Evolutionary conservation across 257 asterid genomes (phyloP), one percentile per base, ranked within the genome.

Genomic region (Solanum virginianum): DNA sequence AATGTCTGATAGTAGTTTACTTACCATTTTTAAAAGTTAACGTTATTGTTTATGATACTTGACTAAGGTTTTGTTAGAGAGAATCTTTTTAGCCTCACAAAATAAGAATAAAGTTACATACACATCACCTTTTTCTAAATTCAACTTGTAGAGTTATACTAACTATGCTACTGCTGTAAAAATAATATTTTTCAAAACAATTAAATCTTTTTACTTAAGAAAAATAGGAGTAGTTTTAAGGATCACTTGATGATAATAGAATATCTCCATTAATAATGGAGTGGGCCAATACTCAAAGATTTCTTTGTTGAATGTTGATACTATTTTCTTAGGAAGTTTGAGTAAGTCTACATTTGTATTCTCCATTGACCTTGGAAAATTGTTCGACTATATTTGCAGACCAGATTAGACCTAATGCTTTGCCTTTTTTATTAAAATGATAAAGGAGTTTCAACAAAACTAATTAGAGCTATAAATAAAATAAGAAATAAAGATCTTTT

Each of bases 281-380:
- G 81, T 83, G 86, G 86, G 81, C 60, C 81, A 22, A 49, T 75
- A 24, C 16, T 24, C 63, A 36, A 49, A 85, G 29, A 32, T 22
- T 1, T 39, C 18, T 45, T 60, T 18, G 18, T 13, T 17, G 77
- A 81, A 81, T 47, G 11, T 49, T 14, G 43, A n/a, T 49, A 24
- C 14, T 12, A 29, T 24, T 45, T 1, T 10, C 7, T 24, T 6
- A 12, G 18, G 17, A 14, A 41, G 43, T 77, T 77, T 39, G 71
- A 66, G 39, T 53, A 45, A 60, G 88, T 88, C 83, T 87, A 74
- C 82, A 83, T 82, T 86, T 87, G 88, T 72, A 77, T 87, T 86
- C 72, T 89, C 92, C 92, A 86, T 85, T 84, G 88, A 85, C 89
- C 84, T 55, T 85, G 93, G 92, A 89, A 84, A 60, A 75, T 20